phyloP scores from a whole-genome alignment of 805 yeast species.

The Jamesozyma jinghongensis region DNA sequence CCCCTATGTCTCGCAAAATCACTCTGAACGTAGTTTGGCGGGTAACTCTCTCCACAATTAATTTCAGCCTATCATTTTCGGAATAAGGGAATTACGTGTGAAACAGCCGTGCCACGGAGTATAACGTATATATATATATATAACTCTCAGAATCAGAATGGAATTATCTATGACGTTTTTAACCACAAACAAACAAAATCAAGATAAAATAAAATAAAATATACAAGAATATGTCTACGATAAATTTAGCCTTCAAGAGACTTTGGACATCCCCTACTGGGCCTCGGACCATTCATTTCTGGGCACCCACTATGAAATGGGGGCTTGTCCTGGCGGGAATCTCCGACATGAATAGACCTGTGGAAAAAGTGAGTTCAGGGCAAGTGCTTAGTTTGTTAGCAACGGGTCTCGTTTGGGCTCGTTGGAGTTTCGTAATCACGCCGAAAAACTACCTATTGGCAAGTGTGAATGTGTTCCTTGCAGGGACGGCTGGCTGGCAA shows the following conservation, averaged over 20 bases:
- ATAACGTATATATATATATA: no score
- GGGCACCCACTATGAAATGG: conserved; percentile 83
- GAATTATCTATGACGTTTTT: no score
- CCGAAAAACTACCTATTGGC: conserved; percentile 86
- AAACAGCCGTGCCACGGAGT: no score
- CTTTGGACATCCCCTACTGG: conserved; percentile 85
- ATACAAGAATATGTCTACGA: conserved; percentile 9
- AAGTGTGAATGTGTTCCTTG: conserved; percentile 87
- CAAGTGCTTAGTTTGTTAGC: conserved; percentile 58
- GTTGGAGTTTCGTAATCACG: conserved; percentile 91
- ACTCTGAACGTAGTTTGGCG: no score
- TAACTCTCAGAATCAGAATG: no score
- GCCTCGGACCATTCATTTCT: conserved; percentile 93
- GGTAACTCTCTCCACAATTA: no score
- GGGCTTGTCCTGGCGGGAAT: conserved; percentile 85
- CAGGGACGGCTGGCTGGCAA: conserved; percentile 83
- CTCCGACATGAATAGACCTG: conserved; percentile 81
- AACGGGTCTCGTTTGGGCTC: conserved; percentile 94
- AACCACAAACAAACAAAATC: no score
- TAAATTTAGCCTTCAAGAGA: conserved; percentile 41
- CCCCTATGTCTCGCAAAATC: no score
- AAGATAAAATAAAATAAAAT: background rate
- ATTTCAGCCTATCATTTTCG: no score
- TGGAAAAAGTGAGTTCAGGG: conserved; percentile 81
- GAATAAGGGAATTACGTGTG: no score